phyloP scores from a whole-genome alignment of 208 protist species.

The Leishmania tropica region DNA sequence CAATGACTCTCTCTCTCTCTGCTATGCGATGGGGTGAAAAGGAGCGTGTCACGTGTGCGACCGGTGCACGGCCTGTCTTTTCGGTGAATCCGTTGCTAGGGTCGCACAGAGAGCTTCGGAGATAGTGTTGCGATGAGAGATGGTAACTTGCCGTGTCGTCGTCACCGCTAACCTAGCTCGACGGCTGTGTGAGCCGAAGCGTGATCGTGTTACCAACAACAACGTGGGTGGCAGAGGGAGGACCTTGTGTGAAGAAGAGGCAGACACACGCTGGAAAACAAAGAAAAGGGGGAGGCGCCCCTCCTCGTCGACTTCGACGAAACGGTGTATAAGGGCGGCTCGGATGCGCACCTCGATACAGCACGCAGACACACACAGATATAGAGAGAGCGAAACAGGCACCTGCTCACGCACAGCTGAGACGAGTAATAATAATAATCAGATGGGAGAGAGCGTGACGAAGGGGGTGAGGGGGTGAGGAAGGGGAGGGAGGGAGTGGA shows the following conservation, averaged over 20 bases:
- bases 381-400: neutral
- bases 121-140: neutral
- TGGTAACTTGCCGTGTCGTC: neutral
- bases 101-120: neutral
- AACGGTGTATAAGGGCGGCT: neutral
- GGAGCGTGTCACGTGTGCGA: neutral
- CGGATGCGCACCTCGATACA: neutral
- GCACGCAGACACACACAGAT: neutral
- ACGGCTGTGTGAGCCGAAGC: neutral
- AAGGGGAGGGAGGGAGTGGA: too few relatives aligned
- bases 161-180: neutral
- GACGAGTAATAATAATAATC: neutral
- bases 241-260: neutral
- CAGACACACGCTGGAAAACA: neutral
- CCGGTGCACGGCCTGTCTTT: neutral
- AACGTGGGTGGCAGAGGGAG: too few relatives aligned
- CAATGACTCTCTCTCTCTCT: neutral
- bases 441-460: neutral
- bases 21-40: neutral
- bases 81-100: neutral
- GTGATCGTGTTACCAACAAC: neutral
- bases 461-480: neutral
- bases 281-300: neutral
- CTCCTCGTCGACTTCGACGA: neutral
- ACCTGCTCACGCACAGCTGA: neutral